These are phyloP conservation scores for Solanum gandarillasii DNA, from an alignment of 257 asterid species.

Conservation along the genomic window DNA sequence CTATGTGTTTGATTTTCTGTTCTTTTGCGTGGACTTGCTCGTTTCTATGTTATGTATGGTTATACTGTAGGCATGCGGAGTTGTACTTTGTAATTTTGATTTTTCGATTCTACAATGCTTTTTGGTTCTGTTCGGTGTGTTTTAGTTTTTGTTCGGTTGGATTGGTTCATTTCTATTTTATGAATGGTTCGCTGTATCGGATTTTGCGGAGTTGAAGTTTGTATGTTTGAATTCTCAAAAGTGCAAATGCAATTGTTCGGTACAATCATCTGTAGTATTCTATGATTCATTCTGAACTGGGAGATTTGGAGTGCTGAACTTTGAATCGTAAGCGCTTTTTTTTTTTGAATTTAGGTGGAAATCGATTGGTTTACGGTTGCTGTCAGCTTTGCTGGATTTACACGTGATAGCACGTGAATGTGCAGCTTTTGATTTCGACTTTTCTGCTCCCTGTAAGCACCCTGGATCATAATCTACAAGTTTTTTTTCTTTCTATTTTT, in stretches of 20 bases:
- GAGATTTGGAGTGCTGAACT: neutral
- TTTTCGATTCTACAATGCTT: neutral
- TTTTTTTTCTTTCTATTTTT: neutral
- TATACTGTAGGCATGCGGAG: neutral
- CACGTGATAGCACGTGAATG: conserved; percentile 8
- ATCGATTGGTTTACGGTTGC: neutral
- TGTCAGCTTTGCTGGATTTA: conserved; percentile 1
- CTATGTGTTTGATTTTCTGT: neutral
- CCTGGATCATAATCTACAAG: neutral
- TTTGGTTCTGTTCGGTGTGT: neutral
- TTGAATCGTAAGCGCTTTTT: neutral
- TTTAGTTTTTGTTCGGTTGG: neutral
- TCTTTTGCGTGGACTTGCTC: neutral
- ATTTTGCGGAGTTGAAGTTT: neutral
- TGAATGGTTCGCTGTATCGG: neutral
- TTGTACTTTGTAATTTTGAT: neutral
- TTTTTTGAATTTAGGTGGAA: neutral
- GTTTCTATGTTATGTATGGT: neutral
- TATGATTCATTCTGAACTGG: neutral
- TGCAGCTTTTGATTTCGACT: conserved; percentile 15
- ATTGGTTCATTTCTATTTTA: neutral
- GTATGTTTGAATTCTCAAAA: neutral
- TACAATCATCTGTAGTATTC: neutral
- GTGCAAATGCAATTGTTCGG: neutral
- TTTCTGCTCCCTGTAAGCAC: conserved; percentile 11